These are phyloP conservation scores for Curvularia spicifera DNA, from an alignment of 2,329 filamentous ascomycete species.

Conservation along the genomic window DNA sequence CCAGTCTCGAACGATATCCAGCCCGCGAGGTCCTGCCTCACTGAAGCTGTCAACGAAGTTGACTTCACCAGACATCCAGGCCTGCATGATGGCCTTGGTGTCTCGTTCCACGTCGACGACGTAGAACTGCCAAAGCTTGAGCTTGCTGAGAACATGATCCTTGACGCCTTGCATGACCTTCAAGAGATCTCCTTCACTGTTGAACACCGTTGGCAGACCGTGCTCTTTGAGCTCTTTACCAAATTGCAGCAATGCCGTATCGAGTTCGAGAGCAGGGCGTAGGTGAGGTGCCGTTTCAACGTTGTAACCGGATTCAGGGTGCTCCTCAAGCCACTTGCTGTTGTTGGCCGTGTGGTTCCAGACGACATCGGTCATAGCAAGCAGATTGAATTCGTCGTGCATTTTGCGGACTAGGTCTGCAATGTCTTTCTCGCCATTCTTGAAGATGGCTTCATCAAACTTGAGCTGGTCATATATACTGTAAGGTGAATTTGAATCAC, in stretches of 20 bases:
- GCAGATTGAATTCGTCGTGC: constrained; percentile 81
- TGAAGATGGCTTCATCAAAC: constrained; percentile 84
- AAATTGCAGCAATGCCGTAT: constrained; percentile 72
- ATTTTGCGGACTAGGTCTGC: constrained; percentile 77
- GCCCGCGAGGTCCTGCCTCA: constrained; percentile 55
- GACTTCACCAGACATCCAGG: constrained; percentile 71
- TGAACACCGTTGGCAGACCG: constrained; percentile 77
- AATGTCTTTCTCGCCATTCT: constrained; percentile 82
- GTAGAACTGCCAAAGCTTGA: constrained; percentile 94
- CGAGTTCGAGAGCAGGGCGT: constrained; percentile 73
- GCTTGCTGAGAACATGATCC: constrained; percentile 74
- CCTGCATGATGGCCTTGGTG: constrained; percentile 69
- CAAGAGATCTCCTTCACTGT: constrained; percentile 73
- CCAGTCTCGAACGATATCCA: constrained; percentile 62
- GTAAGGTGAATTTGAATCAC: constrained; percentile 93
- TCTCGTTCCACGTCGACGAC: constrained; percentile 78
- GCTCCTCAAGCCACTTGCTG: constrained; percentile 89
- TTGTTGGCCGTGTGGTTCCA: constrained; percentile 98
- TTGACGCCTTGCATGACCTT: constrained; percentile 86
- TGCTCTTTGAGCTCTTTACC: constrained; percentile 67
- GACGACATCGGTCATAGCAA: constrained; percentile 94
- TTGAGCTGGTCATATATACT: constrained; percentile 91
- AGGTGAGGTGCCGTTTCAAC: constrained; percentile 82
- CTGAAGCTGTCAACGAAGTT: constrained; percentile 62
- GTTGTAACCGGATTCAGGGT: constrained; percentile 96